These are phyloP conservation scores for Lactuca sativa DNA, from an alignment of 129 eudicot genomes.

Conservation along the genomic window DNA sequence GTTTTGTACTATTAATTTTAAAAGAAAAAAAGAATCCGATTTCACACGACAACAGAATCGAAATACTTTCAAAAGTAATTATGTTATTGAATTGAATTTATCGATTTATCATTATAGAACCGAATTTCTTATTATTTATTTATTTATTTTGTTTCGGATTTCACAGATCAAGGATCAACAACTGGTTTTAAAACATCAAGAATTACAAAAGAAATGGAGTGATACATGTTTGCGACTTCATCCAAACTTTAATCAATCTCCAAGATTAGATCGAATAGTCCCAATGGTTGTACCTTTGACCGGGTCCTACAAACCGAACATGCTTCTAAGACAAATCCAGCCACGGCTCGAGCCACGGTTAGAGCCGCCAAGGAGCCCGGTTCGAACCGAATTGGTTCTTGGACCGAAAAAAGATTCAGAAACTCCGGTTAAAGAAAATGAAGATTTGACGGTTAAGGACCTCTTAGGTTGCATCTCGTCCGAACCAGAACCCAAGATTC, in stretches of 20 bases:
- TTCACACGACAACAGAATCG: background rate
- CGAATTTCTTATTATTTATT: background rate
- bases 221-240: slow-evolving; percentile 74
- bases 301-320: slow-evolving; percentile 52
- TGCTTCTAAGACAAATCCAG: slow-evolving; percentile 43
- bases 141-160: background rate
- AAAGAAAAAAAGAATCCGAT: background rate
- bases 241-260: slow-evolving; percentile 57
- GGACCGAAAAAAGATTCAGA: slow-evolving; percentile 56
- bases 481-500: slow-evolving; percentile 42
- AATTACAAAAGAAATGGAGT: slow-evolving; percentile 81
- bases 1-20: background rate
- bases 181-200: slow-evolving; percentile 51
- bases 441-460: slow-evolving; percentile 53
- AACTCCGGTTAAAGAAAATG: slow-evolving; percentile 26
- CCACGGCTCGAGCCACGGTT: slow-evolving; percentile 31
- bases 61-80: background rate
- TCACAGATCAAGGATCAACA: slow-evolving; percentile 62
- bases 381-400: slow-evolving; percentile 71
- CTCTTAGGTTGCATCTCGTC: slow-evolving; percentile 77
- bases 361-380: slow-evolving; percentile 73
- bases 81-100: background rate
- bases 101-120: background rate
- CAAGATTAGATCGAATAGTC: slow-evolving; percentile 37
- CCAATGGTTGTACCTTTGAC: slow-evolving; percentile 53